Evolutionary conservation across 2,329 filamentous ascomycete genomes (phyloP), one percentile per base, ranked within the genome.

Genomic region (Phaeosphaeria sp.): DNA sequence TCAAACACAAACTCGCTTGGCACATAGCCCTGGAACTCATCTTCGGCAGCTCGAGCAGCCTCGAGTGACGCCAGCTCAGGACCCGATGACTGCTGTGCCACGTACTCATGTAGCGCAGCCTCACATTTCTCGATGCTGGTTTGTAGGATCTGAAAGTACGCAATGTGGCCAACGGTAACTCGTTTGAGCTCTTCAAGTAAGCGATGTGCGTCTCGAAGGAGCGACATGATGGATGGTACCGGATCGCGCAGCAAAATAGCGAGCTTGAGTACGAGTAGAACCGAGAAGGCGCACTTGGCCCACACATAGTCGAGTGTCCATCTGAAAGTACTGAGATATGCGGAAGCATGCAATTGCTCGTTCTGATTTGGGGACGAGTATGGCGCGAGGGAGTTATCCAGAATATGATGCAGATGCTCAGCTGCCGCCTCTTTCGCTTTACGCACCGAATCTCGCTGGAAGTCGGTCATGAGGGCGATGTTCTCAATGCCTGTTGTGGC

Each of bases 291-390:
- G 50, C 82, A 83, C 66, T 86, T 86, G 0, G 83, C 84, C 83
- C 84, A 85, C 20, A 86, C 83, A 57, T 85, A 86, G 54, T 85
- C 83, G 79, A 85, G 84, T 0, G 83, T 83, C 61, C 82, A 85
- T 27, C 78, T 80, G 33, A 86, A 79, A 17, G 81, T 82, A 15
- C 76, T 78, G 9, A 86, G 78, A 62, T 86, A 86, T 1, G 66
- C 60, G 3, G 56, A 55, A 1, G 60, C 50, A 13, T 63, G 55
- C 6, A 36, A 7, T 36, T 36, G 55, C 51, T 2, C 56, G 49
- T 6, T 46, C 80, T 5, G 65, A 66, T 5, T 58, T 44, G 6
- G 64, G 59, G 1, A 64, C 53, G 6, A 61, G 59, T 18, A 66
- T 64, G 3, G 63, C 64, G 33, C 67, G 57, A 2, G 3, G 13